Evolutionary conservation across 2,329 filamentous ascomycete species (phyloP), one percentile per base, ranked within the genome.

Genomic region (Diaporthe citri): DNA sequence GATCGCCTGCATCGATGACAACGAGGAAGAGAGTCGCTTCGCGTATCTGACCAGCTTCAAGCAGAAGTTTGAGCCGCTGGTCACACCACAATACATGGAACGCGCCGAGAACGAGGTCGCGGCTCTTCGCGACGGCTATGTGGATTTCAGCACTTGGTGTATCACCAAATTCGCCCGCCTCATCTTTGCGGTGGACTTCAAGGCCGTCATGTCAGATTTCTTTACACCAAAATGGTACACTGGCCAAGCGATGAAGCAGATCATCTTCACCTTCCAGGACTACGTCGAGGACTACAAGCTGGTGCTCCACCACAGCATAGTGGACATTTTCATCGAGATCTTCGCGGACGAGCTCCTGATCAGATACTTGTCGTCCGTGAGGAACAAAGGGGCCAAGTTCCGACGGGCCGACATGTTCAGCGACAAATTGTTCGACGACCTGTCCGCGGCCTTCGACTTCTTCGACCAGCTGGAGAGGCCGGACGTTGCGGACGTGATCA

Each of bases 1-100:
- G 84, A 98, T 99, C 82, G 96, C 96, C 74, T 98, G 95, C 84
- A 98, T 99, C 80, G 97, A 98, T 83, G 97, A 98, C 81, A 93
- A 93, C 78, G 93, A 95, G 76, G 93, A 94, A 71, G 91, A 92
- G 71, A 91, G 90, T 75, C 92, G 93, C 43, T 87, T 94, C 36
- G 94, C 94, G 41, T 98, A 98, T 85, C 89, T 98, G 67, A 93
- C 94, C 5, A 93, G 93, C 80, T 98, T 98, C 90, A 92, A 92
- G 79, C 91, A 93, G 79, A 95, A 97, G 80, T 93, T 97, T 81
- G 93, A 95, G 81, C 89, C 94, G 2, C 88, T 97, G 46, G 94
- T 98, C 59, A 93, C 94, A 66, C 91, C 94, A 31, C 91, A 92
- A 76, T 98, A 97, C 84, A 89, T 95, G 82, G 91, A 95, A 78